Percentiles rank a stretch among this genome's conserved stretches.
phyloP scores from a whole-genome alignment of 345 rosid species.

The Noccaea bulbosa region DNA sequence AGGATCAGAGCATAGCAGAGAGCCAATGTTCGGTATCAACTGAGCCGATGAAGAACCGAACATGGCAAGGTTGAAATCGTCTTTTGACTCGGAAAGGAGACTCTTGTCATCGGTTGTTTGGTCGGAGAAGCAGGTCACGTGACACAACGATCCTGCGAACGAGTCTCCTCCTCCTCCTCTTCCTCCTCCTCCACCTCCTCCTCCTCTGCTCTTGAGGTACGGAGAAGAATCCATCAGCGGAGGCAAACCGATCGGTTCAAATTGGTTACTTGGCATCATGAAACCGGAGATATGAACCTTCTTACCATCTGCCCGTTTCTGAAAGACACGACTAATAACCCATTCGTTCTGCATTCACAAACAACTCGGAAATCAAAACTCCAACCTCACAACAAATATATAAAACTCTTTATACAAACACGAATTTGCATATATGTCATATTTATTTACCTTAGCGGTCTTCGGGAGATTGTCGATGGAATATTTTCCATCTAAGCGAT shows the following conservation, averaged over 20 bases:
- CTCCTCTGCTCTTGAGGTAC: conserved; percentile 30
- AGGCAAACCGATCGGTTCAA: conserved; percentile 48
- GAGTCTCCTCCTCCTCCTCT: conserved; percentile 18
- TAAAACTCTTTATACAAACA: neutral
- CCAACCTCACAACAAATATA: neutral
- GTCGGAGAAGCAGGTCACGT: conserved; percentile 86
- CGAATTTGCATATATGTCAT: neutral
- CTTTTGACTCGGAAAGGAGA: conserved; percentile 39
- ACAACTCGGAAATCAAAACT: conserved; percentile 5
- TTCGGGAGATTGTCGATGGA: conserved; percentile 49
- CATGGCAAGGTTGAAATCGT: conserved; percentile 29
- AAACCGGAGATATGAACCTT: conserved; percentile 52
- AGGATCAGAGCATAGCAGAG: conserved; percentile 44
- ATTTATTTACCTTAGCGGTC: conserved; percentile 52
- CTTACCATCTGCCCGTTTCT: conserved; percentile 58
- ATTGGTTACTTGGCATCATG: conserved; percentile 34
- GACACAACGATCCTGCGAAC: conserved; percentile 36
- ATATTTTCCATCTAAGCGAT: conserved; percentile 64
- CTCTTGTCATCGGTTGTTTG: conserved; percentile 40
- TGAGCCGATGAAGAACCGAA: conserved; percentile 48
- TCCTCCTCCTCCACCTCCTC: conserved; percentile 11
- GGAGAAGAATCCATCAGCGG: conserved; percentile 60
- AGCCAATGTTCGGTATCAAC: conserved; percentile 39
- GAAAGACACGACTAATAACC: conserved; percentile 72
- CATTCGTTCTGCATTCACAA: conserved; percentile 64